Percentiles rank a stretch among this genome's conserved stretches.
Evolutionary conservation across 768 basidiomycete genomes (phyloP).

Genomic region (Mrakia gelida): DNA sequence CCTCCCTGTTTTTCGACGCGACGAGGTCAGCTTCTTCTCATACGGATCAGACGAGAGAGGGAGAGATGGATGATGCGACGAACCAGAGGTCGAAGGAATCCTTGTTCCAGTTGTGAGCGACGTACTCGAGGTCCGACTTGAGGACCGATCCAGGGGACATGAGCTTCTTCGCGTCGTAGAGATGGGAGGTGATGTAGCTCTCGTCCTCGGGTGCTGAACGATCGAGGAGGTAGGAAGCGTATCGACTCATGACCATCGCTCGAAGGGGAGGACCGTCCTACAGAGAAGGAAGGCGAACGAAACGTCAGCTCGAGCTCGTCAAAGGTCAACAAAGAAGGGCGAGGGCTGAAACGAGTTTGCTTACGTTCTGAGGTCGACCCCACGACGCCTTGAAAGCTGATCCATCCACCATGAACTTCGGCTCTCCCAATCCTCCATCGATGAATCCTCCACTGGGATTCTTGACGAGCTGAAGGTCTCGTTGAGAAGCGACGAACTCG

Average conservation of each 20-base stretch:
- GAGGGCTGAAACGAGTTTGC: too few species aligned
- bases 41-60: not conserved
- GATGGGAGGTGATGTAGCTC: constrained; percentile 36
- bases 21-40: constrained; percentile 38
- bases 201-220: constrained; percentile 37
- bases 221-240: constrained; percentile 42
- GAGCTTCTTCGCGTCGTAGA: constrained; percentile 37
- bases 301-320: not conserved
- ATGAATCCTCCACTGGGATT: constrained; percentile 41
- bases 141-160: constrained; percentile 36
- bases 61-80: not conserved
- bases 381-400: constrained; percentile 40
- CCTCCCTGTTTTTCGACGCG: constrained; percentile 19
- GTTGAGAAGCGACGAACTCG: constrained; percentile 39
- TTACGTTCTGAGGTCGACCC: constrained; percentile 43
- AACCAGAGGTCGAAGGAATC: constrained; percentile 44
- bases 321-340: not conserved
- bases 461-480: constrained; percentile 36
- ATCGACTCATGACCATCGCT: constrained; percentile 41
- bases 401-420: constrained; percentile 43
- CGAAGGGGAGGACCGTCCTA: constrained; percentile 45
- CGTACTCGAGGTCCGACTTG: constrained; percentile 46
- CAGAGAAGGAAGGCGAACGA: not conserved
- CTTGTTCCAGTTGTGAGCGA: constrained; percentile 39
- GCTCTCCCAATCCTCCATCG: constrained; percentile 44